Evolutionary conservation across 768 basidiomycete genomes (phyloP), one percentile per base, ranked within the genome.

Genomic region (Psilocybe subaeruginosa): DNA sequence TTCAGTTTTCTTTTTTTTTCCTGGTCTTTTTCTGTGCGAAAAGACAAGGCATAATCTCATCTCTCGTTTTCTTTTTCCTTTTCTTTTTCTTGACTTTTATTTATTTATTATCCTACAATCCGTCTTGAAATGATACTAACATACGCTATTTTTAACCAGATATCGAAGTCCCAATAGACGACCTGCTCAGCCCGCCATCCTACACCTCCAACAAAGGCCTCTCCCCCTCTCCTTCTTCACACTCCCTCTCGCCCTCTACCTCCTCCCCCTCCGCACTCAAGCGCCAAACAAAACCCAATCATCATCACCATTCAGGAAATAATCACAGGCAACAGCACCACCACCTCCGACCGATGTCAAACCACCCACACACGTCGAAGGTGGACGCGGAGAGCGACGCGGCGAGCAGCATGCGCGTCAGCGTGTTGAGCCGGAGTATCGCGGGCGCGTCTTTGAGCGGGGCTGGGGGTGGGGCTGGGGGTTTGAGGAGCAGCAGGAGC

Each of bases 91-190:
- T 23, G 43, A 12, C 39, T 30, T 35, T n/a, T 5, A 9, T 56
- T 58, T 19, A 23, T 23, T 2, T 23, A 23, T 23, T 23, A 23
- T 23, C 2, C 23, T 23, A 0, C 23, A 23, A 23, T 23, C 23
- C 23, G 23, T 23, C 23, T 1, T 2, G 23, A 23, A 19, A 19
- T 19, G 19, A 19, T 39, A 55, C 53, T 53, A 33, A 11, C 54
- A 50, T 29, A 41, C 16, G 50, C 45, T 9, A 30, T 31, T 14
- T 19, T 12, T 12, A 16, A 16, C 37, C 66, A 94, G 94, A 91
- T 70, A 85, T 96, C 55, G 93, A 96, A 70, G 85, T 95, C 9
- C 79, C 89, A 0, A 75, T 87, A 5, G 89, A 92, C 52, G 93
- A 95, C 58, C 85, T 95, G 4, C 69, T 88, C 41, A 80, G 78